Conservation (phyloP, 2,329 filamentous ascomycete genomes). For the Pseudogymnoascus sp. region DNA sequence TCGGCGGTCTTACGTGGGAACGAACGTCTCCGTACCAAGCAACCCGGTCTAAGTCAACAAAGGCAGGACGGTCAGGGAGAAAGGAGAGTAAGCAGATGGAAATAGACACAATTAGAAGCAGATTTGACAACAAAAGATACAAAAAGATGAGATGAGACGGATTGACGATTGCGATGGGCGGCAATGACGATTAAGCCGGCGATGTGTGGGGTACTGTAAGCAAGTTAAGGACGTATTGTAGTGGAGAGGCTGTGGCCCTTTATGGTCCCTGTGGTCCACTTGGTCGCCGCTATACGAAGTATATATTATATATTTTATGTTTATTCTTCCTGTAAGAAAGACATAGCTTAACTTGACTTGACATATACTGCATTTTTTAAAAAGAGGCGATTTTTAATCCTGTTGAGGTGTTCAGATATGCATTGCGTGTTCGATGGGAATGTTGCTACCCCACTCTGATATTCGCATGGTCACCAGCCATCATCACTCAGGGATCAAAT, state of each 20-base stretch:
- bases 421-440: background rate
- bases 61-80: background rate
- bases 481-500: background rate
- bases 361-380: background rate
- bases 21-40: background rate
- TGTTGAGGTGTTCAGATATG: background rate
- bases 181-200: background rate
- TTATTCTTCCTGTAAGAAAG: background rate
- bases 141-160: background rate
- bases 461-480: background rate
- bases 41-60: slow-evolving; percentile 2
- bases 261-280: background rate
- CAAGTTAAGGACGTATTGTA: background rate
- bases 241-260: background rate
- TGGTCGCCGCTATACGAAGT: background rate
- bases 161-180: background rate
- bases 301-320: background rate
- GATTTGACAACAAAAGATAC: background rate
- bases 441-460: background rate
- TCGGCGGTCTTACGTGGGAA: background rate
- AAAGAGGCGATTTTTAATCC: background rate
- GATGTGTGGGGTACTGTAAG: background rate
- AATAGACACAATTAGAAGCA: background rate
- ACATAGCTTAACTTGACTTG: background rate
- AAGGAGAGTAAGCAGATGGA: background rate